Base-by-base conservation (phyloP, 192 early-diverging fungal species). In the Coemansia biformis region DNA sequence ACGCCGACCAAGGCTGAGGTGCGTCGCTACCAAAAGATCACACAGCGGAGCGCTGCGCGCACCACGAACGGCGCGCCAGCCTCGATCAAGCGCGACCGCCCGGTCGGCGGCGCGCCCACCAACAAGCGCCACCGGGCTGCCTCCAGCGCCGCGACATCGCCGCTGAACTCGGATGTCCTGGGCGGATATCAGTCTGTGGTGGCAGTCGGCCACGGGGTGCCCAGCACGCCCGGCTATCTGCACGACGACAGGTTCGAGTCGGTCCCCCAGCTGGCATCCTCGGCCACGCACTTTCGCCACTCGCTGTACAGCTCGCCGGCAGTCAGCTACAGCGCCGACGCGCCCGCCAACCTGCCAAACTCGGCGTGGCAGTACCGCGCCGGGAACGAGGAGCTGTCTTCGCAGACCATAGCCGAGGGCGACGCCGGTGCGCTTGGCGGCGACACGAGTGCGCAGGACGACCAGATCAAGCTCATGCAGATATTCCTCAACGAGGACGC, bases 401-500 rank as follows among this genome's bases (percentile, higher is more conserved):
- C 63, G 24, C 57, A 59, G 29, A 59, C 54, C 5, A 50, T 65
- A 16, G 48, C 44, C 17, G 49, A 52, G 5, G 4, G 18, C 15
- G 61, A 63, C 12, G 44, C 43, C 11, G 43, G 30, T 8, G 13
- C 55, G 6, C 29, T 46, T 12, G 46, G 42, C 13, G 45, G 16
- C 33, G 55, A 46, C 31, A 22, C 38, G 18, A 46, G 47, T 14
- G 29, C 45, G 46, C 87, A 89, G 32, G 57, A 73, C 33, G 82
- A 96, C 47, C 78, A 91, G 38, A 73, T 78, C 29, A 61, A 84
- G 48, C 78, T 98, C 15, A 89, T 96, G 82, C 73, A 87, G 18
- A 86, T 93, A 26, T 96, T 94, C 50, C 55, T 91, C 13, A 77
- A 80, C 42, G 89, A 87, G 14, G 91, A 90, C 38, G 76, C 79